These are phyloP conservation scores for Stipa capillata DNA, from an alignment of 176 grass and related monocot genomes.

Conservation along the genomic window DNA sequence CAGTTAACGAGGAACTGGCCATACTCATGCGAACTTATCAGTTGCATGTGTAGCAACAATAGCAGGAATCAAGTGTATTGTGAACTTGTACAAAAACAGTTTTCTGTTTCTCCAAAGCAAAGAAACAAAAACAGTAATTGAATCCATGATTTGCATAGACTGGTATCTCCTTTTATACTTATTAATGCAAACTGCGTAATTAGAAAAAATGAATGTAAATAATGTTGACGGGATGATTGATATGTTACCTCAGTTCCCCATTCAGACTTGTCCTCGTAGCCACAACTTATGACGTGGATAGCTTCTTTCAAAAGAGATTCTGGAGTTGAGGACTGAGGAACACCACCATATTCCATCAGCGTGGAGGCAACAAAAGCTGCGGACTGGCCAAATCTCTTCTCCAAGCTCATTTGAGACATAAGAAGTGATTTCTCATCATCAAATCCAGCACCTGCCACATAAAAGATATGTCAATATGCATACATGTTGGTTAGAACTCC, in stretches of 20 bases:
- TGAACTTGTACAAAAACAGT: not conserved
- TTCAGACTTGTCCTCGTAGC: constrained; percentile 94
- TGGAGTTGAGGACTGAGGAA: constrained; percentile 97
- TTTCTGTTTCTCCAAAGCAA: not conserved
- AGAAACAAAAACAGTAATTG: not conserved
- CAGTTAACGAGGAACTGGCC: not conserved
- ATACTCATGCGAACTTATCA: not conserved
- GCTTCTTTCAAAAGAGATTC: constrained; percentile 99
- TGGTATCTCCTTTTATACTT: not conserved
- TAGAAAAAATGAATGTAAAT: not conserved
- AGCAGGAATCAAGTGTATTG: not conserved
- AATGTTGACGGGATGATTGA: not conserved
- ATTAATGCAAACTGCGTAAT: not conserved
- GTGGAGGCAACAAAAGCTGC: constrained; percentile 94
- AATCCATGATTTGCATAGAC: not conserved
- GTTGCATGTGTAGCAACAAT: not conserved
- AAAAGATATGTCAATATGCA: constrained; percentile 14
- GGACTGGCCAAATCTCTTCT: constrained; percentile 98
- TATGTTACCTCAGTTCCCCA: constrained; percentile 91
- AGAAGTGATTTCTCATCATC: constrained; percentile 99
- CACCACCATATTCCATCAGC: constrained; percentile 97
- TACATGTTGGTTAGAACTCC: not conserved
- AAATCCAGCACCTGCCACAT: constrained; percentile 76
- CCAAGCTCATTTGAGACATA: constrained; percentile 99
- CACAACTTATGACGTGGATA: constrained; percentile 99